Evolutionary conservation across 163 green algal genomes (phyloP).

Genomic region (Scenedesmus sp.): DNA sequence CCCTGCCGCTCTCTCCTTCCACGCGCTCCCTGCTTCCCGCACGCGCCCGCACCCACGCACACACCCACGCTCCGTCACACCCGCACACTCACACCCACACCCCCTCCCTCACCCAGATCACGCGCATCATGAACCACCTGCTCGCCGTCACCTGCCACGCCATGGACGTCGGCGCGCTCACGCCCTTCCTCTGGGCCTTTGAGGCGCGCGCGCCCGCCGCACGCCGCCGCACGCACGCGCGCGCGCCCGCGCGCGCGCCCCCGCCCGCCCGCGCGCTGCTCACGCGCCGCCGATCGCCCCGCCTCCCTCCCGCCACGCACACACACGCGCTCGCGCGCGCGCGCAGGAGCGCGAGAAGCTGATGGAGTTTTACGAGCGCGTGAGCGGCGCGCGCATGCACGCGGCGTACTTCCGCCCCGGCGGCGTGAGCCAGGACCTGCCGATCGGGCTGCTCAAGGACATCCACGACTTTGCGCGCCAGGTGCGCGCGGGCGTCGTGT

Average conservation of each 20-base stretch:
- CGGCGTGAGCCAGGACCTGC: constrained; percentile 70
- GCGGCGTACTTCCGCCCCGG: constrained; percentile 81
- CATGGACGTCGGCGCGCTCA: constrained; percentile 87
- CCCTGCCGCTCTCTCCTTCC: constrained; percentile 54
- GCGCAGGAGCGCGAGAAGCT: constrained; percentile 83
- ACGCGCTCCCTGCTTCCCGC: too few relatives aligned
- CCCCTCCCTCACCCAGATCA: too few relatives aligned
- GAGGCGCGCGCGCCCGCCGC: constrained; percentile 48
- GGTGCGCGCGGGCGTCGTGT: constrained; percentile 36
- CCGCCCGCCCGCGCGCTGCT: neutral
- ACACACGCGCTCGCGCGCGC: neutral
- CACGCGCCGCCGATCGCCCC: neutral
- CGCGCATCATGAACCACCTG: constrained; percentile 86
- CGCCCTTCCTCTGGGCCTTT: constrained; percentile 87
- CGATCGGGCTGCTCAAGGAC: constrained; percentile 69
- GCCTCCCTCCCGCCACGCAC: neutral
- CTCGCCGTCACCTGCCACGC: constrained; percentile 83
- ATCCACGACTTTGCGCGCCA: constrained; percentile 70
- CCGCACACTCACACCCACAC: too few relatives aligned
- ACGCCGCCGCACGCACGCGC: too few relatives aligned
- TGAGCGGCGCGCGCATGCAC: constrained; percentile 83
- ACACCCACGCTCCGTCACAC: too few relatives aligned
- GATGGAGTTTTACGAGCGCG: constrained; percentile 80
- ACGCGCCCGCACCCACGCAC: too few relatives aligned
- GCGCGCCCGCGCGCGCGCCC: too few relatives aligned